Evolutionary conservation across 1,284 basidiomycete species (phyloP), one percentile per base, ranked within the genome.

Genomic region (Cutaneotrichosporon mucoides): DNA sequence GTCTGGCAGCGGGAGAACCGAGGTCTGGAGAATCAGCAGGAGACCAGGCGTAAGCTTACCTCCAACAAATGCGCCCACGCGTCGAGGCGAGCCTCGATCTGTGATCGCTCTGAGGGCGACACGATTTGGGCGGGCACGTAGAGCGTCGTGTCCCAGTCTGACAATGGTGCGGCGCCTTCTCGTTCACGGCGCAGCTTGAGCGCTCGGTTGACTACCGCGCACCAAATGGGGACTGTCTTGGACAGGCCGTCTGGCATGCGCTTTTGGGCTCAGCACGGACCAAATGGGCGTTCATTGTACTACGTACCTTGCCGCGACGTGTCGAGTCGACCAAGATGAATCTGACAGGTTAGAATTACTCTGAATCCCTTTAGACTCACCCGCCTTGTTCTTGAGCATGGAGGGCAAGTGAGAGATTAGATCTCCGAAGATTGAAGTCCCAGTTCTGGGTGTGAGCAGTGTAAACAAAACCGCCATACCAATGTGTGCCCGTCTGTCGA

Each of bases 191-290:
- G 63, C 10, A 68, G 47, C 2, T 55, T 49, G 12, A 88, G 67
- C 0, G 91, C 90, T 7, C 84, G 82, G 70, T 97, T 98, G 66
- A 98, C 81, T 3, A 95, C 91, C 2, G 90, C 82, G 73, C 95
- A 98, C 95, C 95, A 99, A 49, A 94, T 90, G 0, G 95, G 93
- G 0, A 97, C 83, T 0, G 95, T 98, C 75, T 98, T 98, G 5
- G 90, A 90, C 0, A 98, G 81, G 0, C 94, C 92, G 69, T 99
- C 95, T 0, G 95, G 95, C 65, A 95, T 88, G 12, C 91, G 86
- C 79, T 79, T 62, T 35, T 12, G 12, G 8, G 44, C 24, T 46
- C 34, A 33, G 54, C 24, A 24, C 24, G 24, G 24, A 24, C 24
- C 24, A 24, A 24, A 24, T 24, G 24, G 3, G 24, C 24, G 24